Evolutionary conservation across 2,329 filamentous ascomycete species (phyloP), one percentile per base, ranked within the genome.

Genomic region (Emmonsiellopsis sp.): DNA sequence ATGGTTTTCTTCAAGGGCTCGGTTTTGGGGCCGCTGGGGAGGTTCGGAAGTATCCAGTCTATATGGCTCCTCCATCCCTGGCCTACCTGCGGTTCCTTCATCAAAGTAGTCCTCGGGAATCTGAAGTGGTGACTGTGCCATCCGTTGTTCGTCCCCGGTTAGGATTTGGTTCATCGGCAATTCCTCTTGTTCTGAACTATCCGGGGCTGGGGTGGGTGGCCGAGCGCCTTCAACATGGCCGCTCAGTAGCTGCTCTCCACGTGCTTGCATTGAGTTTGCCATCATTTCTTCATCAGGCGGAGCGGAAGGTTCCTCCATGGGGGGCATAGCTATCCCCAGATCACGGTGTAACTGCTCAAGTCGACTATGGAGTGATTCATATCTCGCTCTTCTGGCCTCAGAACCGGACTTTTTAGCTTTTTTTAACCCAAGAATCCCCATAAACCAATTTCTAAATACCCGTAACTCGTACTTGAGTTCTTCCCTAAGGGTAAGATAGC

Each of bases 91-190:
- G 59, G 56, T 42, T 64, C 13, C 8, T 53, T 63, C 66, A 37
- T 64, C 60, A 27, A 66, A 63, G 32, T 64, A 65, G 31, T 63
- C 64, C 42, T 58, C 64, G 33, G 62, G 67, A 51, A 71, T 65
- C 59, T 70, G 66, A 21, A 62, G 62, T n/a, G 68, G 70, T 4
- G 69, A 72, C 49, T 70, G 67, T 40, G 68, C 66, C 36, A 71
- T 65, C 6, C 63, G 68, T 52, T 66, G 61, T 36, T 70, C 69
- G 49, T 69, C 70, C 51, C 63, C 64, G 21, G 60, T 54, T 36
- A 69, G 50, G 6, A 62, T 60, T 42, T 60, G 60, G 32, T 48
- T 36, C 5, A 17, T 34, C 5, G n/a, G 39, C 58, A 58, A 39
- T 53, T 55, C 33, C 9, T 56, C 46, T 42, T 55, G 53, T 8